Conservation (phyloP, 352 stramenopile species). For the Globisporangium nodosum region DNA sequence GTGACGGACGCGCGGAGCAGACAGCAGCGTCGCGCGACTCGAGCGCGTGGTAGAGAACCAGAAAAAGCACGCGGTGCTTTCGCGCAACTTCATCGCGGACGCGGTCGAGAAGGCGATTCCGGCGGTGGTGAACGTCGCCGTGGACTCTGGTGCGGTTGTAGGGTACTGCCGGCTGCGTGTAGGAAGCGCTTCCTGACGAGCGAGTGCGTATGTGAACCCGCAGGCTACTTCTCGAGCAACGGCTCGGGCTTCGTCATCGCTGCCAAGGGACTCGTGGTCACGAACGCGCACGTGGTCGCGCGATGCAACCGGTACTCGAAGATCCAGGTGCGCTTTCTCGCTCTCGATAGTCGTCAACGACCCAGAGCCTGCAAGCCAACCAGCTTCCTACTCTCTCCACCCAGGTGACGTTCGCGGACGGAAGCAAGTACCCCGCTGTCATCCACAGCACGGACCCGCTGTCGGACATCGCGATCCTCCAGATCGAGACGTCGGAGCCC, state of each 20-base stretch:
- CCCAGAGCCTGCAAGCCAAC: too few relatives aligned
- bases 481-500: constrained; percentile 60
- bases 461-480: constrained; percentile 90
- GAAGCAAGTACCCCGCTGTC: constrained; percentile 62
- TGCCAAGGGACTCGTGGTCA: constrained; percentile 84
- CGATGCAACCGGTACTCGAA: constrained; percentile 76
- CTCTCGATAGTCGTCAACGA: neutral
- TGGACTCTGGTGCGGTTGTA: constrained; percentile 41
- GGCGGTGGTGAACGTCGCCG: constrained; percentile 86
- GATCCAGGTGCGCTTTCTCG: constrained; percentile 44
- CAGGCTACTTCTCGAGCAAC: constrained; percentile 70
- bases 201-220: neutral
- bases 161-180: neutral
- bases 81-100: constrained; percentile 86
- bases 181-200: neutral
- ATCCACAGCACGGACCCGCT: constrained; percentile 83
- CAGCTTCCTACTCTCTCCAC: neutral
- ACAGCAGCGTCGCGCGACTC: constrained; percentile 5
- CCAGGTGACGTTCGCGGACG: constrained; percentile 80
- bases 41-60: constrained; percentile 14
- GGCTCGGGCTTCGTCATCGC: constrained; percentile 92
- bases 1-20: constrained; percentile 9
- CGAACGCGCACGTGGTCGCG: constrained; percentile 90
- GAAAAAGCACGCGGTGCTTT: constrained; percentile 24
- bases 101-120: constrained; percentile 86